Percentiles rank a stretch among this genome's conserved stretches.
Conservation (phyloP, 2,329 filamentous ascomycete species). For the Verticillium nubilum region DNA sequence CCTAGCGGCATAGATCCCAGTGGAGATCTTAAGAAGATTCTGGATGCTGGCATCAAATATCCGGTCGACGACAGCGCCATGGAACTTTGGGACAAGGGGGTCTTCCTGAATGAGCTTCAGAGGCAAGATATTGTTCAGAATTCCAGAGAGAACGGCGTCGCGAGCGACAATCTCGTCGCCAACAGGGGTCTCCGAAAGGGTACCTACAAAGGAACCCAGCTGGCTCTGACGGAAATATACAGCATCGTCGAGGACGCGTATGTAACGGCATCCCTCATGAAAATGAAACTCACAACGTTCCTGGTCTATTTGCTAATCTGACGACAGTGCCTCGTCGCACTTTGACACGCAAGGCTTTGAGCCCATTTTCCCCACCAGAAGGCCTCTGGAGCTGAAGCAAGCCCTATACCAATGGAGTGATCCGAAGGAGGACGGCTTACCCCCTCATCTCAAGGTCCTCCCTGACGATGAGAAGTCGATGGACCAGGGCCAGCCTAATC, state of each 20-base stretch:
- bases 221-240: slow-evolving; percentile 26
- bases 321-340: slow-evolving; percentile 22
- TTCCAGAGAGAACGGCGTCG: slow-evolving; percentile 15
- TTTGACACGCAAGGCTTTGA: slow-evolving; percentile 27
- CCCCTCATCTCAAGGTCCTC: slow-evolving; percentile 23
- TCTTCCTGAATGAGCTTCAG: slow-evolving; percentile 24
- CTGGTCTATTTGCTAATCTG: no score
- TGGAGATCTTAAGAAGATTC: not conserved
- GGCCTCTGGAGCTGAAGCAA: slow-evolving; percentile 21
- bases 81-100: slow-evolving; percentile 10
- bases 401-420: slow-evolving; percentile 19
- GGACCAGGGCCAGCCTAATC: slow-evolving; percentile 24
- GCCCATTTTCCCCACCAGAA: slow-evolving; percentile 23
- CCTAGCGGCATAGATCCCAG: not conserved
- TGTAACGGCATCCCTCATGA: not conserved
- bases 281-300: not conserved
- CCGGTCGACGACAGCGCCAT: not conserved
- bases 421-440: slow-evolving; percentile 2
- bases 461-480: slow-evolving; percentile 20
- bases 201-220: slow-evolving; percentile 25
- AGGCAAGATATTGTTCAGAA: slow-evolving; percentile 20
- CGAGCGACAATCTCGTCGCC: slow-evolving; percentile 13
- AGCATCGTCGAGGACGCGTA: slow-evolving; percentile 25
- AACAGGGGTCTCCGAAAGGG: slow-evolving; percentile 22
- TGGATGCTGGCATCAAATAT: not conserved